Percentiles rank a stretch among this genome's conserved stretches.
These are phyloP conservation scores for Anthracocystis walkeri DNA, from an alignment of 1,284 basidiomycete genomes.

Conservation along the genomic window DNA sequence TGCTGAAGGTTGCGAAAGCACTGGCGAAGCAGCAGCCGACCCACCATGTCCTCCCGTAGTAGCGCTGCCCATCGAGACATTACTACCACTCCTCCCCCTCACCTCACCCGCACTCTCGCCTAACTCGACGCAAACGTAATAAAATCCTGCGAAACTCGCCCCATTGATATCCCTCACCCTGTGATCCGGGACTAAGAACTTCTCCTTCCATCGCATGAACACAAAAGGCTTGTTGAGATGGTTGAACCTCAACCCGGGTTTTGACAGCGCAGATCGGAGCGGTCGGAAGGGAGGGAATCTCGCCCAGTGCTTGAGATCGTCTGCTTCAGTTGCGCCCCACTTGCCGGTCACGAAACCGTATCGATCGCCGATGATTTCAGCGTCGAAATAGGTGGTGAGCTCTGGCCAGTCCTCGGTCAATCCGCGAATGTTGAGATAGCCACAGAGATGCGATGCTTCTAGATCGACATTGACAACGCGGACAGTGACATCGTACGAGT, in stretches of 20 bases:
- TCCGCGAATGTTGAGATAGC: constrained; percentile 68
- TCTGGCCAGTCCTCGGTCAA: constrained; percentile 69
- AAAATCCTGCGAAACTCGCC: constrained; percentile 86
- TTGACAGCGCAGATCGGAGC: constrained; percentile 38
- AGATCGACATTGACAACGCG: constrained; percentile 66
- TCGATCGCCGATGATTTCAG: constrained; percentile 64
- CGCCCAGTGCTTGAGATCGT: constrained; percentile 67
- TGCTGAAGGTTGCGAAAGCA: constrained; percentile 4
- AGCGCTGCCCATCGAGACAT: constrained; percentile 19
- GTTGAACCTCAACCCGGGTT: constrained; percentile 54
- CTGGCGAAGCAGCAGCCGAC: constrained; percentile 18
- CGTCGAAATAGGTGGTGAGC: constrained; percentile 68
- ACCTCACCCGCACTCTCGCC: constrained; percentile 39
- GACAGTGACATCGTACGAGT: constrained; percentile 65
- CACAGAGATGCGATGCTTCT: constrained; percentile 60
- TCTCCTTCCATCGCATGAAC: constrained; percentile 97
- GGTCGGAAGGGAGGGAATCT: constrained; percentile 59
- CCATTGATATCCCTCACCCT: constrained; percentile 92
- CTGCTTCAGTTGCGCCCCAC: constrained; percentile 64
- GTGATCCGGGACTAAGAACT: constrained; percentile 93
- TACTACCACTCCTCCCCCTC: constrained; percentile 30
- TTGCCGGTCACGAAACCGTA: constrained; percentile 64
- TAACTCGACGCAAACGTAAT: constrained; percentile 85
- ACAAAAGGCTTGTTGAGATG: constrained; percentile 69
- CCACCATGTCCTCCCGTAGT: background rate